Base-by-base conservation (phyloP, 164 flowering plant genomes). In the Stephania japonica region DNA sequence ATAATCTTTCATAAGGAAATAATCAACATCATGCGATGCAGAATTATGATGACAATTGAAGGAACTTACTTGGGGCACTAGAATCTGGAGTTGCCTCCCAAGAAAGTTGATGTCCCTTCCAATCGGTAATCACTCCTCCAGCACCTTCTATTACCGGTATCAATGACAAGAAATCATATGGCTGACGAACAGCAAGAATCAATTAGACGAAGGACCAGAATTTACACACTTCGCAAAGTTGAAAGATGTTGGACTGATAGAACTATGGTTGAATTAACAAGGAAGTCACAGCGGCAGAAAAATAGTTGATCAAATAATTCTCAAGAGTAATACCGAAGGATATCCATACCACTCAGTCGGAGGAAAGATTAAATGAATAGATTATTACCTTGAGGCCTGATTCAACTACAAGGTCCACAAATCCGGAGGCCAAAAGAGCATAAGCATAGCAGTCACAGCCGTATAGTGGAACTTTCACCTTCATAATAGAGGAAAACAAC, bases 391-490 rank as follows among this genome's bases (percentile, higher is more conserved):
- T 93, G 61, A 95, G 94, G 73, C 98, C 99, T 50, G 95, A 91
- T 75, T 95, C 99, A 70, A 95, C 73, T 27, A 93, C 99, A 73
- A 95, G 97, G 84, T 95, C 99, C 74, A 95, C 99, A 79, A 32
- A 82, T 42, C 99, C 99, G 73, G 98, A 89, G 71, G 98, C 92
- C 84, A 96, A 78, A 67, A 96, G 94, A 25, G 98, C 98, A 86
- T 96, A 96, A 32, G 98, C 97, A 81, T 96, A 93, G 81, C 99
- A 96, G 78, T 96, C 98, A 76, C 99, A 93, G 61, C 99, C 99
- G 79, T 96, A 96, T 7, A 96, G 76, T 43, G 99, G 97, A 67
- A 90, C 89, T 86, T 96, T 96, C 73, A 93, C 99, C 98, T 96
- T 86, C 27, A 68, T 9, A 68, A 62, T 72, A 75, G 49, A 41